These are phyloP conservation scores for Carex pumila DNA, from an alignment of 176 grass and related monocot species.

Conservation along the genomic window DNA sequence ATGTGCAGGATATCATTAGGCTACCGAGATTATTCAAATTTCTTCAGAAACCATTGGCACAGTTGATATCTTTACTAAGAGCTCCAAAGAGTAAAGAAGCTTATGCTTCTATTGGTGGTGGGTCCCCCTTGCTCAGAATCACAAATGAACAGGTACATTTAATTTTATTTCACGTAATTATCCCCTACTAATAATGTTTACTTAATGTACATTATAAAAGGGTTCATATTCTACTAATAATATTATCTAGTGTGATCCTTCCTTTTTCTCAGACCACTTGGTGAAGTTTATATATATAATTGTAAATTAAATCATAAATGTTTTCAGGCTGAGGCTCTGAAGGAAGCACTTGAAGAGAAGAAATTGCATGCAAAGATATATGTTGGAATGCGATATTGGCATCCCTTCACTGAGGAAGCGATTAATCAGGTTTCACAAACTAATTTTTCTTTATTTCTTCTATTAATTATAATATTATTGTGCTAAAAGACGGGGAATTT, in stretches of 20 bases:
- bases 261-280: neutral
- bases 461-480: neutral
- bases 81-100: slow-evolving; percentile 98
- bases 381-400: slow-evolving; percentile 96
- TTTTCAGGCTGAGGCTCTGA: slow-evolving; percentile 78
- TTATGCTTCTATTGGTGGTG: slow-evolving; percentile 94
- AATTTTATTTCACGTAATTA: neutral
- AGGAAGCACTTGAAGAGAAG: slow-evolving; percentile 55
- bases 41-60: slow-evolving; percentile 93
- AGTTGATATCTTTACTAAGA: slow-evolving; percentile 78
- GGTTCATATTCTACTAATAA: too few species aligned
- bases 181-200: too few species aligned
- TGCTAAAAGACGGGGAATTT: neutral
- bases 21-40: slow-evolving; percentile 86
- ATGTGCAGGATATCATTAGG: slow-evolving; percentile 79
- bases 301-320: slow-evolving; percentile 19
- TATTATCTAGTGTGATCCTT: neutral
- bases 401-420: slow-evolving; percentile 92
- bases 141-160: slow-evolving; percentile 84
- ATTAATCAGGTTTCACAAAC: slow-evolving; percentile 55
- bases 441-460: neutral
- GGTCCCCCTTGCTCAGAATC: slow-evolving; percentile 87
- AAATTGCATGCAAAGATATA: slow-evolving; percentile 73
- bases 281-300: neutral
- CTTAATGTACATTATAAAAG: too few species aligned